phyloP scores from a whole-genome alignment of 441 rosid species.

The Gossypium trilobum region DNA sequence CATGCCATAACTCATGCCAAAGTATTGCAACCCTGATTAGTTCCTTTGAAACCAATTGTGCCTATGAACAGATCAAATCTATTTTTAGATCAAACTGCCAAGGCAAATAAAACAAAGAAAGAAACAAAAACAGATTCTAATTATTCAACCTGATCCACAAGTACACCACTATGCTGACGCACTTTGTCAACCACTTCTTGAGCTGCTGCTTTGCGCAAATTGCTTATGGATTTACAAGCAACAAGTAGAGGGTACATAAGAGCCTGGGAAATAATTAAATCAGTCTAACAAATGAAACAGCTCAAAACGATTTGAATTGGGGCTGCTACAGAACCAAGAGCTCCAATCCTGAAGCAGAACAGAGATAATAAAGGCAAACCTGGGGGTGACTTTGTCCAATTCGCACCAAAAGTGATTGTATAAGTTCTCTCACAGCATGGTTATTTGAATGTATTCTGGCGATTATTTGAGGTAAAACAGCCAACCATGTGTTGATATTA shows the following conservation, averaged over 20 bases:
- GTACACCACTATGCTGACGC: constrained; percentile 86
- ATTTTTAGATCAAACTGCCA: not conserved
- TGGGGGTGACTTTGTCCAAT: constrained; percentile 97
- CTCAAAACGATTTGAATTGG: constrained; percentile 6
- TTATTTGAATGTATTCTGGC: constrained; percentile 99
- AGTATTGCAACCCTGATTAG: constrained; percentile 95
- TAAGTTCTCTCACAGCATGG: constrained; percentile 85
- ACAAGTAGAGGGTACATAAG: constrained; percentile 99
- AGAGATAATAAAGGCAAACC: constrained; percentile 40
- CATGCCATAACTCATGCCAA: constrained; percentile 99
- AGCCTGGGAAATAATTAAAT: constrained; percentile 48
- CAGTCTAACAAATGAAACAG: constrained; percentile 2
- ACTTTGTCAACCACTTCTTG: constrained; percentile 98
- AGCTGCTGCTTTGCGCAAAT: constrained; percentile 88
- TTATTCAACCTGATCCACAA: constrained; percentile 79
- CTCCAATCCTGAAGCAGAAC: constrained; percentile 4
- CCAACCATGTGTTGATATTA: constrained; percentile 97
- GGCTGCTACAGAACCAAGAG: constrained; percentile 2
- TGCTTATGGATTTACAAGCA: constrained; percentile 97
- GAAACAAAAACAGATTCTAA: constrained; percentile 10
- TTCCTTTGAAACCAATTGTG: constrained; percentile 88
- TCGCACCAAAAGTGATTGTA: constrained; percentile 90
- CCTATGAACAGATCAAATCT: constrained; percentile 35
- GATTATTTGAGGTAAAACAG: constrained; percentile 95
- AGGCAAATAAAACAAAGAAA: constrained; percentile 11